phyloP scores from a whole-genome alignment of 202 grass and related monocot species.

The Hordeum pubiflorum region DNA sequence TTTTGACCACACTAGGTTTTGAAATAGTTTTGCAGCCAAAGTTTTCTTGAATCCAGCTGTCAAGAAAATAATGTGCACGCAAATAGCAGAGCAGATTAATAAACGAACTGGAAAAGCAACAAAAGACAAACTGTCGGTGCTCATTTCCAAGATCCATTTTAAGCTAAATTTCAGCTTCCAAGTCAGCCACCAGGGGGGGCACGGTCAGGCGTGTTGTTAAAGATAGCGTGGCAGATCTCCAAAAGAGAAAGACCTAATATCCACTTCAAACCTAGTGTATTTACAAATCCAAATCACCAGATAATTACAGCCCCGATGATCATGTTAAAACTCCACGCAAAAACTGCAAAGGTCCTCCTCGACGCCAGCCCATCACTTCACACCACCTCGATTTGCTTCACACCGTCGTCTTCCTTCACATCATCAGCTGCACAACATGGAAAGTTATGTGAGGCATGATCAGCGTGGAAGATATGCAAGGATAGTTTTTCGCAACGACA shows the following conservation, averaged over 20 bases:
- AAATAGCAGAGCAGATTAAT: too few species aligned
- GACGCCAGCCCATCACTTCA: not conserved
- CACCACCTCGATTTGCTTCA: not conserved
- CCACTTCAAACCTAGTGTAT: not conserved
- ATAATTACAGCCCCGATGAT: conserved; percentile 22
- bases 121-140: too few species aligned
- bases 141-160: not conserved
- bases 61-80: too few species aligned
- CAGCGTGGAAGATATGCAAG: not conserved
- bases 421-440: conserved; percentile 26
- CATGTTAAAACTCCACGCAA: not conserved
- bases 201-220: not conserved
- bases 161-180: not conserved
- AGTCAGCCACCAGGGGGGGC: not conserved
- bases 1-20: too few species aligned
- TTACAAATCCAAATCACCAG: conserved; percentile 7
- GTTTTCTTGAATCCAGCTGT: too few species aligned
- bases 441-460: not conserved
- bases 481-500: too few species aligned
- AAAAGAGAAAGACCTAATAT: not conserved
- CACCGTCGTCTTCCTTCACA: not conserved
- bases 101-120: too few species aligned
- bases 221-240: not conserved
- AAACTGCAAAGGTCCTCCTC: not conserved
- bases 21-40: too few species aligned